phyloP scores from a whole-genome alignment of 345 rosid genomes.

The Combretum micranthum region DNA sequence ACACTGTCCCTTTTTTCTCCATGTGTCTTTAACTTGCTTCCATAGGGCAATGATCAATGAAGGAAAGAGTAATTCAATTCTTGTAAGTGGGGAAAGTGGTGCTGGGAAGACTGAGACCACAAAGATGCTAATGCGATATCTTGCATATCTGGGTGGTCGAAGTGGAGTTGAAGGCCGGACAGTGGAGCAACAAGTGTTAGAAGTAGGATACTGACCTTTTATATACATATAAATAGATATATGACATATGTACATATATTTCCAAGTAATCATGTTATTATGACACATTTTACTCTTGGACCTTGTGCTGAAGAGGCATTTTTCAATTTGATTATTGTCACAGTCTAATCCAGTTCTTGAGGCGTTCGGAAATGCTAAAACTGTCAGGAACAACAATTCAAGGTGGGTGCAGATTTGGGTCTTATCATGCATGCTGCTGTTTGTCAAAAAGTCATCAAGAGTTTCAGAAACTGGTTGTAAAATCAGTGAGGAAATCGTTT shows the following conservation, averaged over 20 bases:
- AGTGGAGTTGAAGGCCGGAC: slow-evolving; percentile 63
- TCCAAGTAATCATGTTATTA: not conserved
- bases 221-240: too few relatives aligned
- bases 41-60: slow-evolving; percentile 65
- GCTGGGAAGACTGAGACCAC: slow-evolving; percentile 95
- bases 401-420: slow-evolving; percentile 26
- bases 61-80: slow-evolving; percentile 59
- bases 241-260: too few relatives aligned
- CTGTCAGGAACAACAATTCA: slow-evolving; percentile 85
- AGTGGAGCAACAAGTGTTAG: slow-evolving; percentile 77
- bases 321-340: slow-evolving; percentile 3
- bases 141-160: slow-evolving; percentile 86
- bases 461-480: too few relatives aligned
- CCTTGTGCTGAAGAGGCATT: slow-evolving; percentile 8
- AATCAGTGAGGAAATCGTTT: too few relatives aligned
- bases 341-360: slow-evolving; percentile 92
- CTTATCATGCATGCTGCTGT: too few relatives aligned
- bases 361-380: slow-evolving; percentile 94
- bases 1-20: too few relatives aligned
- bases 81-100: slow-evolving; percentile 91
- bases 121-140: slow-evolving; percentile 88
- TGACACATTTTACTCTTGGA: slow-evolving; percentile 6
- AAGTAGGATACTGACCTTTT: slow-evolving; percentile 24
- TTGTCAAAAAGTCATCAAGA: too few relatives aligned
- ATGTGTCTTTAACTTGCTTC: too few relatives aligned